Evolutionary conservation across 1,284 basidiomycete genomes (phyloP).

Genomic region (Papiliotrema flavescens): DNA sequence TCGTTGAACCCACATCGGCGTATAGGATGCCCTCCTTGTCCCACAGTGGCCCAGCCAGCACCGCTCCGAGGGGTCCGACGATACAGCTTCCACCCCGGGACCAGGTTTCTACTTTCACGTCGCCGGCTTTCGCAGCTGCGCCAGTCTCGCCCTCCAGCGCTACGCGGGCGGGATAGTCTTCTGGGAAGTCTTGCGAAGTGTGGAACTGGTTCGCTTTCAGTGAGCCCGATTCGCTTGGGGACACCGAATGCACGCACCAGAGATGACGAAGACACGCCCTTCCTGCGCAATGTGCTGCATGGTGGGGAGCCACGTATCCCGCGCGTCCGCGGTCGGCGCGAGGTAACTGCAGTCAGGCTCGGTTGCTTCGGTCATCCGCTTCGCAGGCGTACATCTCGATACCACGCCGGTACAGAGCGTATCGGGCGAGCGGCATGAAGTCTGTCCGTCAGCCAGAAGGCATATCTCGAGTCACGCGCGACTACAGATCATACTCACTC

Average conservation of each 20-base stretch:
- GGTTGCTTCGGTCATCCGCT: slow-evolving; percentile 18
- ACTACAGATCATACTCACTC: slow-evolving; percentile 38
- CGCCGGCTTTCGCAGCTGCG: background rate
- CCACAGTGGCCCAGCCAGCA: slow-evolving; percentile 65
- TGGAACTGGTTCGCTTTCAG: slow-evolving; percentile 32
- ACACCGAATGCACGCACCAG: slow-evolving; percentile 32
- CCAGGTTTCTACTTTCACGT: slow-evolving; percentile 14
- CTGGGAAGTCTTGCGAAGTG: slow-evolving; percentile 24
- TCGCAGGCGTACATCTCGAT: slow-evolving; percentile 28
- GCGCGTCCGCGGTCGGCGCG: slow-evolving; percentile 57
- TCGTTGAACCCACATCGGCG: slow-evolving; percentile 48
- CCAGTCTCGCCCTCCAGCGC: background rate
- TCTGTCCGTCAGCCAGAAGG: slow-evolving; percentile 34
- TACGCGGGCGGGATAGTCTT: slow-evolving; percentile 20
- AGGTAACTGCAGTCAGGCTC: slow-evolving; percentile 39
- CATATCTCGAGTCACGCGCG: background rate
- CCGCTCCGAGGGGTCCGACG: slow-evolving; percentile 61
- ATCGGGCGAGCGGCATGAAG: slow-evolving; percentile 63
- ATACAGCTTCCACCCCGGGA: slow-evolving; percentile 63
- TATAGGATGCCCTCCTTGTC: slow-evolving; percentile 61
- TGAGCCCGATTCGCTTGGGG: too few relatives aligned
- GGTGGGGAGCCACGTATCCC: slow-evolving; percentile 61
- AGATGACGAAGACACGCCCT: slow-evolving; percentile 71
- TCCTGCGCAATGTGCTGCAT: slow-evolving; percentile 73
- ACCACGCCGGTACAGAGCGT: slow-evolving; percentile 39